phyloP scores from a whole-genome alignment of 148 eudicot species.

The Linanthus parryae region DNA sequence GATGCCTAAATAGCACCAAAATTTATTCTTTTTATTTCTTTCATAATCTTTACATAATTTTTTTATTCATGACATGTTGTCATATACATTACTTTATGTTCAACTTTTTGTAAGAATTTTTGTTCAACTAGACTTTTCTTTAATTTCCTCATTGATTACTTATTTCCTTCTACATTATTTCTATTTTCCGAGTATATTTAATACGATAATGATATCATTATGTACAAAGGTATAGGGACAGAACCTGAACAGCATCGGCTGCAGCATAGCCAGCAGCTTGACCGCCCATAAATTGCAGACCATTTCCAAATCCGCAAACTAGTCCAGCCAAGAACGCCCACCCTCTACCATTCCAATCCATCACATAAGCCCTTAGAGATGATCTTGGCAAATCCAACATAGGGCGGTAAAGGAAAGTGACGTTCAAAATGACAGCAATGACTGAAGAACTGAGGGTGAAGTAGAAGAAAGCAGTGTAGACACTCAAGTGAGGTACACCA shows the following conservation, averaged over 20 bases:
- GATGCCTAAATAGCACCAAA: too few relatives aligned
- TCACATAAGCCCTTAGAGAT: conserved; percentile 42
- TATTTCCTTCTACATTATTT: too few relatives aligned
- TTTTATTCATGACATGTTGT: too few relatives aligned
- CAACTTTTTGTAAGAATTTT: too few relatives aligned
- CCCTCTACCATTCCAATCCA: conserved; percentile 66
- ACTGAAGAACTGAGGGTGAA: conserved; percentile 53
- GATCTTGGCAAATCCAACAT: conserved; percentile 50
- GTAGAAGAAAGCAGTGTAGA: conserved; percentile 50
- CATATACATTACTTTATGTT: too few relatives aligned
- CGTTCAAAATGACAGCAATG: conserved; percentile 43
- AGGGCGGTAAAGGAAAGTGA: conserved; percentile 53
- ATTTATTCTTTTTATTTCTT: too few relatives aligned
- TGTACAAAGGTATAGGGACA: too few relatives aligned
- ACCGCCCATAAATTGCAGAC: conserved; percentile 83
- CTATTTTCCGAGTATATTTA: too few relatives aligned
- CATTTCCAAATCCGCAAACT: conserved; percentile 63
- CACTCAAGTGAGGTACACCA: conserved; percentile 31
- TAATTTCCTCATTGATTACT: too few relatives aligned
- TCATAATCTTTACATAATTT: too few relatives aligned
- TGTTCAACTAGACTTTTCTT: too few relatives aligned
- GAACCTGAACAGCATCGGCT: conserved; percentile 78
- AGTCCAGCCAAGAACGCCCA: conserved; percentile 67
- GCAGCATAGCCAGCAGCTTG: conserved; percentile 91
- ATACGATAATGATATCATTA: too few relatives aligned